Evolutionary conservation across 2,329 filamentous ascomycete genomes (phyloP).

Genomic region (Alternaria arborescens): DNA sequence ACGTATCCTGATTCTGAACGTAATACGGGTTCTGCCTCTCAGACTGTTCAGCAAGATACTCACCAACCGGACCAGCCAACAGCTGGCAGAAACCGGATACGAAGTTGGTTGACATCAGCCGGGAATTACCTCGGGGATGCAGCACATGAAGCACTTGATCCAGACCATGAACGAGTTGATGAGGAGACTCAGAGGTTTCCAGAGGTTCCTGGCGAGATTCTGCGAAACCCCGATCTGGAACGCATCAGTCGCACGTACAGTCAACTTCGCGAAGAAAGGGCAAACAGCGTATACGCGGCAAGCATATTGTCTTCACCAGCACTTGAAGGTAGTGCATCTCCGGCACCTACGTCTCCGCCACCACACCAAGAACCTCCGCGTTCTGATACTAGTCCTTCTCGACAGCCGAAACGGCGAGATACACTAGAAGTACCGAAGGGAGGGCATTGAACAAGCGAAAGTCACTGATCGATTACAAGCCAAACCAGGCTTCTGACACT

Average conservation of each 20-base stretch:
- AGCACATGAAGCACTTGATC: constrained; percentile 54
- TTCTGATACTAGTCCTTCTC: constrained; percentile 21
- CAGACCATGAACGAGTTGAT: constrained; percentile 57
- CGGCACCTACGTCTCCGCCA: constrained; percentile 25
- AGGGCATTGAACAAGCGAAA: constrained; percentile 23
- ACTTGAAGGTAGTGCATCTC: constrained; percentile 27
- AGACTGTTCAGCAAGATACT: not conserved
- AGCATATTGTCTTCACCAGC: constrained; percentile 43
- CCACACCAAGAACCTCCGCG: constrained; percentile 16
- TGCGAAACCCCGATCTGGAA: constrained; percentile 55
- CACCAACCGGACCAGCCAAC: constrained; percentile 17
- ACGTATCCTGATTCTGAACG: constrained; percentile 19
- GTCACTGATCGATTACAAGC: constrained; percentile 23
- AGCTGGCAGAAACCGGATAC: constrained; percentile 31
- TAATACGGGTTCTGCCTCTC: constrained; percentile 4
- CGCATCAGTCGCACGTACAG: constrained; percentile 56
- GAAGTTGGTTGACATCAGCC: constrained; percentile 54
- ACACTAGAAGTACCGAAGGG: constrained; percentile 37
- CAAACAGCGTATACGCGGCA: constrained; percentile 49
- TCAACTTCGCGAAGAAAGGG: constrained; percentile 50
- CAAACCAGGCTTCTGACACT: constrained; percentile 41
- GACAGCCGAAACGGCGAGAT: constrained; percentile 21
- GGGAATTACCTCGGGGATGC: constrained; percentile 60
- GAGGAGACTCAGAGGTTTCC: constrained; percentile 63
- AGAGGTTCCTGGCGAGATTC: constrained; percentile 63